Base-by-base conservation (phyloP, 345 rosid species). In the Reutealis trisperma region DNA sequence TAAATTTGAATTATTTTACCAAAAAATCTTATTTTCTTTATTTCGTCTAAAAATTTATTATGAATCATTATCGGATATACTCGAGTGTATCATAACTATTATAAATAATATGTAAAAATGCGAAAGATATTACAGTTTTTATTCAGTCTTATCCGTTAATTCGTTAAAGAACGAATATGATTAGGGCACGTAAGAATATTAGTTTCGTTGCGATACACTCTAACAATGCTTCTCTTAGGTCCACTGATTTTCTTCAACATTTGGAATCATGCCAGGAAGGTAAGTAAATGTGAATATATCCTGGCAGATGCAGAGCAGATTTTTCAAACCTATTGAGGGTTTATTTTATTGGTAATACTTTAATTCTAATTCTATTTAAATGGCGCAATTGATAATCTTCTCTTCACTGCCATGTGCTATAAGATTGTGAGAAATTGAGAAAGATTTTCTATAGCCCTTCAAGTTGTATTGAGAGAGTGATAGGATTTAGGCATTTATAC, bases 251-350 rank as follows among this genome's bases (percentile, higher is more conserved):
- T 60, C 25, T 59, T 44, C 32, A 60, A 58, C 55, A 55, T 51
- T 37, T 75, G 65, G 72, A 57, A 55, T 37, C 52, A 67, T 34
- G 52, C 54, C 10, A 54, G 52, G 25, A 67, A 22, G 37, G 71
- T n/a, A 67, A 67, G 57, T 45, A 67, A 67, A 67, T 45, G 57
- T 22, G 37, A 44, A 34, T 61, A 47, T 68, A 60, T 68, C 79
- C 68, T 59, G 37, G 41, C 32, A 18, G 52, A 37, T 55, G 8
- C 37, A 24, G 9, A n/a, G 32, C 71, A 74, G 51, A 32, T 64
- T 69, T 34, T 76, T 44, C 73, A 44, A 42, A 67, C 66, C 21
- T 51, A 41, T 44, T 27, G 10, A 37, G 41, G 41, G 37, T 66
- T 52, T 21, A 42, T 52, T 18, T n/a, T 24, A 11, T 65, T 61